These are phyloP conservation scores for Penicillium angulare DNA, from an alignment of 495 filamentous ascomycete genomes.

Conservation along the genomic window DNA sequence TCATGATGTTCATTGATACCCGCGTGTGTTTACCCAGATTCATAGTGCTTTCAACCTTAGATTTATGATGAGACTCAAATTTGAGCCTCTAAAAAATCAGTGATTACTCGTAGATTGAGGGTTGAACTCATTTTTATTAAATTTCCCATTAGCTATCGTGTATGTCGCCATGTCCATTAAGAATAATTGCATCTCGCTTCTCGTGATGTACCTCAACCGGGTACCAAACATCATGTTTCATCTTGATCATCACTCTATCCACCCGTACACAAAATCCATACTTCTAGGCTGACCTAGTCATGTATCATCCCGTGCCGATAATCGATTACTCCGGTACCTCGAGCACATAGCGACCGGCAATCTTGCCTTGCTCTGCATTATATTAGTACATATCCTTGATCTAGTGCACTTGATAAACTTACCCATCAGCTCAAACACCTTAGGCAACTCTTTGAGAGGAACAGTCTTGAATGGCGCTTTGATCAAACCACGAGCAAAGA, in stretches of 20 bases:
- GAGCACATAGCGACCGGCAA: conserved; percentile 86
- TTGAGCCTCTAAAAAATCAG: too few species aligned
- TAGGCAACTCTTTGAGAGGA: conserved; percentile 71
- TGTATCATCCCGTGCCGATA: neutral
- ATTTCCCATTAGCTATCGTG: conserved; percentile 50
- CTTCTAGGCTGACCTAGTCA: too few species aligned
- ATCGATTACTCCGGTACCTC: conserved; percentile 60
- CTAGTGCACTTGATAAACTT: conserved; percentile 5
- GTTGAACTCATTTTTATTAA: conserved; percentile 49
- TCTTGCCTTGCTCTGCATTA: conserved; percentile 59
- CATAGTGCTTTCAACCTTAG: too few species aligned
- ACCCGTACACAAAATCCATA: too few species aligned
- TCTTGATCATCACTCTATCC: too few species aligned
- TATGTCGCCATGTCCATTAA: conserved; percentile 39
- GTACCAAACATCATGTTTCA: too few species aligned
- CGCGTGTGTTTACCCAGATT: too few species aligned
- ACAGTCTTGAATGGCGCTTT: conserved; percentile 81
- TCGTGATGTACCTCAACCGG: too few species aligned
- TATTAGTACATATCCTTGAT: neutral
- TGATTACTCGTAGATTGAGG: too few species aligned
- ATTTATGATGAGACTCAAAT: too few species aligned
- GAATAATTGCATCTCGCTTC: too few species aligned
- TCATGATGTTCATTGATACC: too few species aligned
- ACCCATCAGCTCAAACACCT: conserved; percentile 73
- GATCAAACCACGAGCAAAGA: conserved; percentile 80